These are phyloP conservation scores for Phytophthora palmivora DNA, from an alignment of 352 stramenopile species.

Conservation along the genomic window DNA sequence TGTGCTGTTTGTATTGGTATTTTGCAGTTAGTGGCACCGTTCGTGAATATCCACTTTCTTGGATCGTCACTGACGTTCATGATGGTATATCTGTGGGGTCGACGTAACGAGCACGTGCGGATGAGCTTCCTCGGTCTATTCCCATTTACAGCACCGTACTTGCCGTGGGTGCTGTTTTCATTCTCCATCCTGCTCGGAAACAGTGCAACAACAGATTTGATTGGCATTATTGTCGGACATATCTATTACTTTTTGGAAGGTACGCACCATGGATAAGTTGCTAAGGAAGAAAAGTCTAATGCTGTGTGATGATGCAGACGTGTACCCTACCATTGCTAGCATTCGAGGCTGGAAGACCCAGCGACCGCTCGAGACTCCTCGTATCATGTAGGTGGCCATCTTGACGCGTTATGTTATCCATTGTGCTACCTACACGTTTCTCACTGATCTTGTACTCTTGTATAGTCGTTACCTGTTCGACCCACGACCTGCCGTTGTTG, in stretches of 20 bases:
- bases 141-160: slow-evolving; percentile 97
- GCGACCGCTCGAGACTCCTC: slow-evolving; percentile 92
- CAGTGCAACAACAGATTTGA: slow-evolving; percentile 96
- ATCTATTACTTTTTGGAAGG: slow-evolving; percentile 99
- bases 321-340: slow-evolving; percentile 97
- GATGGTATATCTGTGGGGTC: slow-evolving; percentile 99
- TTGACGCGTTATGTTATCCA: not conserved
- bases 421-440: not conserved
- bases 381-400: slow-evolving; percentile 77
- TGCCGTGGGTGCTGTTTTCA: slow-evolving; percentile 98
- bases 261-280: slow-evolving; percentile 20
- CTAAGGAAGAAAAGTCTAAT: slow-evolving; percentile 6
- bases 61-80: slow-evolving; percentile 99
- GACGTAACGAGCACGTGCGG: slow-evolving; percentile 94
- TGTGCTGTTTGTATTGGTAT: slow-evolving; percentile 5
- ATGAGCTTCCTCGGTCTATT: slow-evolving; percentile 99
- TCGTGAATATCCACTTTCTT: slow-evolving; percentile 98
- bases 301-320: slow-evolving; percentile 69
- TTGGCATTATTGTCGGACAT: slow-evolving; percentile 99
- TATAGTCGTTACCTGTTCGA: slow-evolving; percentile 73
- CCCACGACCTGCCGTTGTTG: slow-evolving; percentile 48
- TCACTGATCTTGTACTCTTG: slow-evolving; percentile 5
- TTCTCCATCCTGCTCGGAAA: slow-evolving; percentile 97
- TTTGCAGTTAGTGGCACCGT: slow-evolving; percentile 92
- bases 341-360: slow-evolving; percentile 95